Evolutionary conservation across 768 basidiomycete species (phyloP), one percentile per base, ranked within the genome.

Genomic region (Lentinula guzmanii): DNA sequence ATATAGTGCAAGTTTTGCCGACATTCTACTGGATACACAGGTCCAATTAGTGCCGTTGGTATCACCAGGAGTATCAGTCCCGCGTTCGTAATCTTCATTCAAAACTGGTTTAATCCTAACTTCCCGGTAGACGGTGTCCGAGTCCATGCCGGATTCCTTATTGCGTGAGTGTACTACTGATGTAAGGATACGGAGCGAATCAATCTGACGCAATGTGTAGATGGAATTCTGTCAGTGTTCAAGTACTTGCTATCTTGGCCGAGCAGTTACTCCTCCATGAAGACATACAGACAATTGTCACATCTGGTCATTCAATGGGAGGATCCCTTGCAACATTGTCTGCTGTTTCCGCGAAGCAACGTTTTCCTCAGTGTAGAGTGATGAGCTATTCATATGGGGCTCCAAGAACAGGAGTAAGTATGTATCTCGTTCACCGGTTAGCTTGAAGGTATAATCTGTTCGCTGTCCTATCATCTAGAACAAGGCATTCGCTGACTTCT

Each of bases 221-320:
- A 6, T 85, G 83, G 82, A 74, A 82, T 60, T 77, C 80, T 2
- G 71, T 84, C 54, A 76, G 76, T 15, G 13, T 73, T 1, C 71
- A 78, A 65, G 73, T 83, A 31, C 67, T 77, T 6, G 61, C 70
- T 10, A 69, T 77, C 24, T 62, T 84, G 4, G 65, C 69, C 5
- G 61, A 67, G 7, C 76, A 82, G 62, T 66, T 81, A 1, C 63
- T 66, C 10, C 61, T 62, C 3, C 71, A 82, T 60, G 70, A 74
- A 2, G 74, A 55, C 24, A 46, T 68, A 1, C 77, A 77, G 63
- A 66, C 73, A 1, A 69, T 85, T 35, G 76, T 80, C 8, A 78
- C 78, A 0, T 74, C 75, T 4, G 84, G 84, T 0, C 84, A 86
- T 65, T 85, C 83, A 1, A 69, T 84, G 9, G 84, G 84, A 9